Evolutionary conservation across 2,329 filamentous ascomycete genomes (phyloP), one percentile per base, ranked within the genome.

Genomic region (Arthrobotrys sphaeroides): DNA sequence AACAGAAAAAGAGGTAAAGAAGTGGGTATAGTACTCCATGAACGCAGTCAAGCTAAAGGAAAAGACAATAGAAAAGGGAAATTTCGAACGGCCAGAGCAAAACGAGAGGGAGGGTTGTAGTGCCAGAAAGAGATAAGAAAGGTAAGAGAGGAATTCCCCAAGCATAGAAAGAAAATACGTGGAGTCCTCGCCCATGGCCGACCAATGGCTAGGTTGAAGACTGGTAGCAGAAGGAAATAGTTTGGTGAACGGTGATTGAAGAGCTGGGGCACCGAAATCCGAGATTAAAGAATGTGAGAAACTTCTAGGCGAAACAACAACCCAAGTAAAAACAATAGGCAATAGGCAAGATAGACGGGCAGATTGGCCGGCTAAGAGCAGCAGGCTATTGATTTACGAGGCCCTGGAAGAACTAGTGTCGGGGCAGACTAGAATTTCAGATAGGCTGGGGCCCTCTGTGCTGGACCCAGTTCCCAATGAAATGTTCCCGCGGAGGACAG

Each of bases 401-500:
- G n/a, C 16, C 28, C 10, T 55, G 1, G 2, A 2, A n/a, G 31
- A 22, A 28, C 9, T 31, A 5, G 31, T 0, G 3, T 38, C 10
- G 9, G 51, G 26, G 16, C 18, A 5, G 10, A 22, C n/a, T 5
- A 74, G 36, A 42, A 74, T 64, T 49, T 74, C 70, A 16, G 70
- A 55, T 18, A 74, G 47, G 9, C 62, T 51, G 12, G 45, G 62
- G 5, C 53, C 62, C 10, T 74, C 70, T 6, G 33, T 13, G 6
- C 20, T 24, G 4, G 36, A 16, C 9, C 69, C 55, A 20, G 26
- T 68, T 26, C 55, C 62, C 7, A 64, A 33, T 18, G 31, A 73
- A 55, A 79, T 77, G 7, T 77, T 68, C 18, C 78, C 73, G 49
- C 78, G 76, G 26, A 80, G 78, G 40, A 80, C 78, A 3, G 79